A percentile compares a stretch with the other conserved stretches of the same genome.
Conservation (phyloP, 352 stramenopile genomes). For the Globisporangium paroecandrum region DNA sequence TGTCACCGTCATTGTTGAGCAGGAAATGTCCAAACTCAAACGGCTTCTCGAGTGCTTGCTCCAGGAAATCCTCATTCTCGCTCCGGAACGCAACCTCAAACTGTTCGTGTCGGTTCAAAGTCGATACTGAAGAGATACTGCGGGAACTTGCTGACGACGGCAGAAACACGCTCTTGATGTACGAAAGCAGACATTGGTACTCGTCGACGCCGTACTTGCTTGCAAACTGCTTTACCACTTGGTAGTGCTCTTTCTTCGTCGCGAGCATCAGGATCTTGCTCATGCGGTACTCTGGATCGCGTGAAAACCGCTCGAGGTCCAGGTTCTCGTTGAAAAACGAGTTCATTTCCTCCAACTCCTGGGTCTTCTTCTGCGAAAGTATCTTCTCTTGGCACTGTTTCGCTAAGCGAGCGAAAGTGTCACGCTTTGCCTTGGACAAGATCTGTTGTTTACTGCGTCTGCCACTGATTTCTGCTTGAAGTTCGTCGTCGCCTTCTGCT, state of each 20-base stretch:
- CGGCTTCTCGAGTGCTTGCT: conserved; percentile 58
- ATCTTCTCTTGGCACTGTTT: conserved; percentile 44
- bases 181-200: conserved; percentile 58
- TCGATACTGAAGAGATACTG: not conserved
- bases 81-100: conserved; percentile 63
- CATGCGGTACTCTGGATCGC: conserved; percentile 46
- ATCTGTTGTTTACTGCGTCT: not conserved
- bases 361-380: conserved; percentile 44
- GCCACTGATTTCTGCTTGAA: not conserved
- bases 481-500: conserved; percentile 3
- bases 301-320: conserved; percentile 51
- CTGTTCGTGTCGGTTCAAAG: conserved; percentile 45
- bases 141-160: not conserved
- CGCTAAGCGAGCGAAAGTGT: conserved; percentile 33
- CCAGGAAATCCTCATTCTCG: conserved; percentile 51
- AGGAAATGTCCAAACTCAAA: conserved; percentile 55
- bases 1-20: conserved; percentile 24
- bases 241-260: conserved; percentile 45
- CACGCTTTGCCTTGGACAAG: not conserved
- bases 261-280: conserved; percentile 48
- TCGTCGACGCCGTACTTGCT: conserved; percentile 66
- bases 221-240: conserved; percentile 50
- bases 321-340: conserved; percentile 58
- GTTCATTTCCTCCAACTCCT: conserved; percentile 64
- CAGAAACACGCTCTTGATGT: conserved; percentile 51